Base-by-base conservation (phyloP, 257 asterid genomes). In the Plantago elongata region DNA sequence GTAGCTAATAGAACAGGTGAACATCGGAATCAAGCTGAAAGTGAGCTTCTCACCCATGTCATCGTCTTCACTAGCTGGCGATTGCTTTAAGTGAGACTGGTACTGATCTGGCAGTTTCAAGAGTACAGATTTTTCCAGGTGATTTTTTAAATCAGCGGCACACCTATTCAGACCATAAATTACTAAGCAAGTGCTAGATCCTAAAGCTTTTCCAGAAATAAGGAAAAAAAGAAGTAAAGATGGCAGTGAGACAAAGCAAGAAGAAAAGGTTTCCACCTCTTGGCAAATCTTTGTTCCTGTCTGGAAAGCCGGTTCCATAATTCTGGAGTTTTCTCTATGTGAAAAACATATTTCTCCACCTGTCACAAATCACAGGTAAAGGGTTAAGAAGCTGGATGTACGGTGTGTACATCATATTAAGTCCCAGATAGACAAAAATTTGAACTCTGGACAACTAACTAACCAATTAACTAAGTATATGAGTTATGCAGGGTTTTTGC, bases 11-110 rank as follows among this genome's bases (percentile, higher is more conserved):
- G 9, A 14, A 15, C 0, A 55, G 15, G 30, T 29, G 11, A 12
- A 44, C 22, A n/a, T 13, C 61, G 70, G 51, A 58, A 48, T 56
- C 16, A 12, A 37, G 70, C 29, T 13, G 51, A 14, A 30, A 55
- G 34, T 52, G 67, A 50, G 45, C 60, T 12, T n/a, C 78, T 83
- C 80, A 92, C 99, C 95, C 97, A 86, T 92, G 77, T 92, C 97
- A 30, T 84, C 96, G 12, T 79, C 85, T 77, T 89, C 96, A 70
- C 96, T 86, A 46, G 79, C 88, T 27, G 87, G 77, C 62, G 97
- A 92, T 80, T 92, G 99, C 72, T 83, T 80, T 67, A 91, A 60
- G 65, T 78, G 81, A 29, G 95, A 88, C 69, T 75, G 88, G 74
- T 88, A 86, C 71, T 88, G 89, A 37, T 77, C 79, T 13, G 94